These are phyloP conservation scores for Aureobasidium sp. DNA, from an alignment of 2,329 filamentous ascomycete genomes.

Conservation along the genomic window DNA sequence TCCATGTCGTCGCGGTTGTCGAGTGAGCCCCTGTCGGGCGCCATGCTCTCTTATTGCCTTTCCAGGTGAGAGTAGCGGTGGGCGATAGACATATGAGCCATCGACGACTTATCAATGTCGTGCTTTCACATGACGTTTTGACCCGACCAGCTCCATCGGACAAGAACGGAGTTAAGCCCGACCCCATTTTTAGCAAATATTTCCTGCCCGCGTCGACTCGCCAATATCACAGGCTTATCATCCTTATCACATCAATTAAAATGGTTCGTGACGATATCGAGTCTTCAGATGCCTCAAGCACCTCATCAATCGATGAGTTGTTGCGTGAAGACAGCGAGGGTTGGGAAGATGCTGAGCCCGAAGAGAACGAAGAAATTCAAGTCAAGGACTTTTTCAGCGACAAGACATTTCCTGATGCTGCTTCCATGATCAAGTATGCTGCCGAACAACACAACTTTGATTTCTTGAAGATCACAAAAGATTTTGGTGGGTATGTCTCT, in stretches of 20 bases:
- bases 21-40: constrained; percentile 28
- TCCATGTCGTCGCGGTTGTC: constrained; percentile 11
- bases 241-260: neutral
- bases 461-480: constrained; percentile 29
- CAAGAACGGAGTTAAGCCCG: neutral
- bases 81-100: neutral
- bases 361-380: constrained; percentile 30
- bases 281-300: constrained; percentile 19
- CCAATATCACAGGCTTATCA: neutral
- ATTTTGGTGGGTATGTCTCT: constrained; percentile 29
- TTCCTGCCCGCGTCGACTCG: neutral
- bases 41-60: constrained; percentile 23
- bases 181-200: constrained; percentile 9
- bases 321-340: constrained; percentile 30
- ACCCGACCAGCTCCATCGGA: neutral
- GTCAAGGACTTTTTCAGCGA: constrained; percentile 37
- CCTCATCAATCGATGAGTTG: constrained; percentile 17
- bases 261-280: constrained; percentile 16
- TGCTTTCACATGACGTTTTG: constrained; percentile 13
- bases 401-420: constrained; percentile 27
- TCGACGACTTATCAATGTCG: constrained; percentile 10
- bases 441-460: constrained; percentile 35
- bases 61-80: neutral
- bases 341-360: constrained; percentile 40
- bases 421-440: constrained; percentile 34